Evolutionary conservation across 129 eudicot species (phyloP).

Genomic region (Helianthus tuberosus): DNA sequence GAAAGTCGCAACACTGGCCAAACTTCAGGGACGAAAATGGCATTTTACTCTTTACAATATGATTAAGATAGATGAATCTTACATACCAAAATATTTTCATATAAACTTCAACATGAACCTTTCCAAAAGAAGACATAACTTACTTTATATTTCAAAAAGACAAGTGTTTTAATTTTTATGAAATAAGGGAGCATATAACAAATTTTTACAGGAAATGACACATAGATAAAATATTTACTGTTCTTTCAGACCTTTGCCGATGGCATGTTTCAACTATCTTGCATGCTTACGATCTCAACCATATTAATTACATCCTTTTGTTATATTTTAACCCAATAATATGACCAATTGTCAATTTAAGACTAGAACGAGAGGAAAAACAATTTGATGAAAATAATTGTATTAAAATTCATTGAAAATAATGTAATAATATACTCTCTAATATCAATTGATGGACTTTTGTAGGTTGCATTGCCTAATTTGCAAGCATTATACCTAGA

Average conservation of each 20-base stretch:
- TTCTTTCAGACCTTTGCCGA: background rate
- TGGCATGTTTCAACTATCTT: background rate
- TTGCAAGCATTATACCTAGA: constrained; percentile 37
- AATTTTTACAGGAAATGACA: background rate
- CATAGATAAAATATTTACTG: background rate
- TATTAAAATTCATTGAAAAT: background rate
- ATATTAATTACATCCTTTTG: background rate
- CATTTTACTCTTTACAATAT: background rate
- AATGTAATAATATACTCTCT: constrained; percentile 6
- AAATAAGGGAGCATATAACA: constrained; percentile 4
- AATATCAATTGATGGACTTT: constrained; percentile 6
- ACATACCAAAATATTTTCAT: background rate
- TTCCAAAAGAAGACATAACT: background rate
- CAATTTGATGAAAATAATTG: background rate
- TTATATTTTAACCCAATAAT: background rate
- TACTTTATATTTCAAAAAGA: background rate
- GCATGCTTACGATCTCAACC: background rate
- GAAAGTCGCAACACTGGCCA: too few relatives aligned
- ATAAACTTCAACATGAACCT: constrained; percentile 2
- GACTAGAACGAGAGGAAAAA: background rate
- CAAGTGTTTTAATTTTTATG: background rate
- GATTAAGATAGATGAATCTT: background rate
- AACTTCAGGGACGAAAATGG: too few relatives aligned
- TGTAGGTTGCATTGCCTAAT: constrained; percentile 46
- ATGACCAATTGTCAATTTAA: background rate